Base-by-base conservation (phyloP, 257 asterid genomes). In the Hygrophila difformis region DNA sequence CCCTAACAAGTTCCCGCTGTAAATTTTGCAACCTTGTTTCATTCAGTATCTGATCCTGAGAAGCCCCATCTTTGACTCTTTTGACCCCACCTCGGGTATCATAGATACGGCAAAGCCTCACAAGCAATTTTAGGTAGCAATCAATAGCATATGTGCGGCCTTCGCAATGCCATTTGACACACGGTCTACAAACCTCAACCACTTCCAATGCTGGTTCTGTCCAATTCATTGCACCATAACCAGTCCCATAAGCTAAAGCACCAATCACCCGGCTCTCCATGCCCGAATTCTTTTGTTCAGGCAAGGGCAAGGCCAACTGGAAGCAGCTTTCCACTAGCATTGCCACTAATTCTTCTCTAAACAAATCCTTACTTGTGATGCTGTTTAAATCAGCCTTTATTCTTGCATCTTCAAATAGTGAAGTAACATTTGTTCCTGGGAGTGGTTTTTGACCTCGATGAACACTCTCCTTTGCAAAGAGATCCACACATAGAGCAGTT, bases 161-260 rank as follows among this genome's bases (percentile, higher is more conserved):
- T 49, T 81, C 93, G 40, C 97, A 87, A 54, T 83, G 95, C 97
- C 97, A 87, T 62, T 65, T 83, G 54, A 78, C 92, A 67, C 97
- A 87, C 16, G 97, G 97, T 58, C 88, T 76, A 67, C 97, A 87
- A 54, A 87, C 97, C 76, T 87, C 97, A 54, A 87, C 97, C 56
- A 87, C 97, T 71, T 87, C 97, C 67, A 87, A 61, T 56, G 97
- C 94, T 15, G 97, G 85, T 62, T 87, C 97, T 37, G 95, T 87
- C 97, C 97, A 87, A 66, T 84, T 83, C 57, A 87, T 63, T 29
- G 95, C 95, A 60, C 97, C 97, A 75, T 87, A 87, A 68, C 97
- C 95, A 48, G 97, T 83, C 55, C 97, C 97, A 39, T 87, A 87
- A 18, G 95, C 95, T 62, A 87, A 72, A 21, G 97, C 97, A 46